These are phyloP conservation scores for Thoreauomyces humboldtii DNA, from an alignment of 192 early-diverging fungal species.

Conservation along the genomic window DNA sequence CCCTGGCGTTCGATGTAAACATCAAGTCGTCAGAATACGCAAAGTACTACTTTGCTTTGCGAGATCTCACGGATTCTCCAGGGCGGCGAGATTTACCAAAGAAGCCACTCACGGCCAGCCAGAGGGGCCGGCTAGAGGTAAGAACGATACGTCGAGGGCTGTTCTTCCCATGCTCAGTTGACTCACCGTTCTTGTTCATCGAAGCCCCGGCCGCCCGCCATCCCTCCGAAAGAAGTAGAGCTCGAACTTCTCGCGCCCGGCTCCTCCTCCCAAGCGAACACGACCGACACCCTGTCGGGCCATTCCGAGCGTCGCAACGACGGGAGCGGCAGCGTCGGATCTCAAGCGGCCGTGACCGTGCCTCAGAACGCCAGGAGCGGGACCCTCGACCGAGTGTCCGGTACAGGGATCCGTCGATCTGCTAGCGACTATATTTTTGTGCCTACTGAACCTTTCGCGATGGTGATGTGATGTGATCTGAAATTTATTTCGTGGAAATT, in stretches of 20 bases:
- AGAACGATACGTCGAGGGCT: no score
- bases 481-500: neutral
- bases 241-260: neutral
- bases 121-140: neutral
- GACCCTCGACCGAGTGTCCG: neutral
- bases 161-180: neutral
- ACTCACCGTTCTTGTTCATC: neutral
- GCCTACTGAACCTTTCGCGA: constrained; percentile 18
- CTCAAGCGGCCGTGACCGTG: no score
- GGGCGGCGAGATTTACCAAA: neutral
- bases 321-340: neutral
- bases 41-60: constrained; percentile 59
- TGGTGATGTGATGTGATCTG: constrained; percentile 7
- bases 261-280: neutral
- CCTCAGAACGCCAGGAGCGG: no score
- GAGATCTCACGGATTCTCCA: constrained; percentile 38
- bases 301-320: neutral
- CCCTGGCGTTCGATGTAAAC: constrained; percentile 64
- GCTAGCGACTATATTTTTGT: constrained; percentile 33
- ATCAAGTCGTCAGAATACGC: constrained; percentile 67
- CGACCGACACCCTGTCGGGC: neutral
- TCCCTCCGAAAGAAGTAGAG: neutral
- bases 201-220: neutral
- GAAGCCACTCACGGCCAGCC: neutral
- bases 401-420: constrained; percentile 17